Evolutionary conservation across 352 stramenopile species (phyloP), one percentile per base, ranked within the genome.

Genomic region (Globisporangium apiculatum): DNA sequence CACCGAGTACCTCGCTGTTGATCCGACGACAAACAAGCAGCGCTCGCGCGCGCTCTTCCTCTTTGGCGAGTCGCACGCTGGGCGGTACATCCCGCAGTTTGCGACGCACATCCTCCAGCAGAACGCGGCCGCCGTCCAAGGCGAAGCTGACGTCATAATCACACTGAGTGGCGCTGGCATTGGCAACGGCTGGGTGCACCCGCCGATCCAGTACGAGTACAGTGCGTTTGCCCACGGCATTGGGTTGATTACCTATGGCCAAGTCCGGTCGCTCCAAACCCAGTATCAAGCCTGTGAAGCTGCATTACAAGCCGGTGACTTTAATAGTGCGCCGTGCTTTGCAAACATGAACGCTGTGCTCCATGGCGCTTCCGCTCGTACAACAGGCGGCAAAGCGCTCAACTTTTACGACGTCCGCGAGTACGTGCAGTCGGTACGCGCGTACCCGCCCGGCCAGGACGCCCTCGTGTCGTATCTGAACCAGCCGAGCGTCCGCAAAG

Each of bases 151-250:
- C 14, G 55, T 87, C 35, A 53, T 68, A 38, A 83, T 98, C 47
- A 73, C 73, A 45, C 61, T 97, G 5, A 72, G 69, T 45, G 97
- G 96, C 58, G 77, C 95, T n/a, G 94, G 93, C 5, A 98, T 99
- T 76, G 97, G 97, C 40, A 99, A 99, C 71, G 94, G 94, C 17
- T 99, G 97, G 97, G 86, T 98, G 12, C 93, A 98, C 64, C 96
- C 97, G 36, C 66, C 75, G 10, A 85, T 98, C 71, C 95, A 99
- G 76, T 99, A 99, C 71, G 86, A 97, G 57, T 97, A 96, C 59
- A 94, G 90, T 48, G 89, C 96, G 62, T 98, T 86, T 55, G 91
- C 95, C 0, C 96, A 98, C 57, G 95, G 91, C 8, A 70, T 96
- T 24, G 94, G 95, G 0, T 60, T 99, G 14, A 81, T 99, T 54